These are phyloP conservation scores for Cryomyces minteri DNA, from an alignment of 495 filamentous ascomycete species.

Conservation along the genomic window DNA sequence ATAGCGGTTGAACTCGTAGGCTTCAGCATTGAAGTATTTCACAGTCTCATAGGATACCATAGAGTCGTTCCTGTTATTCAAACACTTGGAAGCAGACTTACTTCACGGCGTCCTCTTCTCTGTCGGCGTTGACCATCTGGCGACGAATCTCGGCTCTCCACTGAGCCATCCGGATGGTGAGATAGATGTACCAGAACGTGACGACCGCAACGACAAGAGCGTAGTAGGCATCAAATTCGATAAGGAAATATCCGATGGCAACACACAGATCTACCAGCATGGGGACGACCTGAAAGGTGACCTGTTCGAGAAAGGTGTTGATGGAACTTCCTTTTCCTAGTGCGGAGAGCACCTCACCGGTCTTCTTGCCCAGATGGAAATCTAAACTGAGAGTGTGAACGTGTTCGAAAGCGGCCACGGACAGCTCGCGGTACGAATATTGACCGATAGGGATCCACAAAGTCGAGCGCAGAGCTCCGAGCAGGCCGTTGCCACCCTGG, in stretches of 20 bases:
- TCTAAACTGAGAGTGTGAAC: conserved; percentile 89
- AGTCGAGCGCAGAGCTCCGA: conserved; percentile 62
- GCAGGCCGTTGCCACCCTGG: conserved; percentile 71
- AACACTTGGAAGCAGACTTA: conserved; percentile 8
- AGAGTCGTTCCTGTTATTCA: conserved; percentile 58
- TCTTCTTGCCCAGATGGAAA: conserved; percentile 93
- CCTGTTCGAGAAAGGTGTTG: conserved; percentile 88
- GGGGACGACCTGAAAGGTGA: conserved; percentile 86
- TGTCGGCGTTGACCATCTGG: conserved; percentile 82
- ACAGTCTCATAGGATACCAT: conserved; percentile 97
- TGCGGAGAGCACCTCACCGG: conserved; percentile 85
- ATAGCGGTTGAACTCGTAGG: conserved; percentile 81
- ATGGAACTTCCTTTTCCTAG: conserved; percentile 91
- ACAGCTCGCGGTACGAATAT: conserved; percentile 88
- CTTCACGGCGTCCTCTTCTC: conserved; percentile 93
- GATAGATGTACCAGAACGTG: conserved; percentile 90
- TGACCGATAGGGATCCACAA: conserved; percentile 94
- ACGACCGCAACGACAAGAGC: conserved; percentile 80
- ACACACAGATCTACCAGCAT: conserved; percentile 85
- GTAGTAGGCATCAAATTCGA: conserved; percentile 71
- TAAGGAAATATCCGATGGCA: conserved; percentile 70
- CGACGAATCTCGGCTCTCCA: conserved; percentile 80
- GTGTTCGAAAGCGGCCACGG: conserved; percentile 89
- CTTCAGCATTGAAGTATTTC: conserved; percentile 96
- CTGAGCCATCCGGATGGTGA: conserved; percentile 89